A percentile compares a stretch with the other conserved stretches of the same genome.
Conservation (phyloP, 805 yeast species). For the Pichia cabralensis region DNA sequence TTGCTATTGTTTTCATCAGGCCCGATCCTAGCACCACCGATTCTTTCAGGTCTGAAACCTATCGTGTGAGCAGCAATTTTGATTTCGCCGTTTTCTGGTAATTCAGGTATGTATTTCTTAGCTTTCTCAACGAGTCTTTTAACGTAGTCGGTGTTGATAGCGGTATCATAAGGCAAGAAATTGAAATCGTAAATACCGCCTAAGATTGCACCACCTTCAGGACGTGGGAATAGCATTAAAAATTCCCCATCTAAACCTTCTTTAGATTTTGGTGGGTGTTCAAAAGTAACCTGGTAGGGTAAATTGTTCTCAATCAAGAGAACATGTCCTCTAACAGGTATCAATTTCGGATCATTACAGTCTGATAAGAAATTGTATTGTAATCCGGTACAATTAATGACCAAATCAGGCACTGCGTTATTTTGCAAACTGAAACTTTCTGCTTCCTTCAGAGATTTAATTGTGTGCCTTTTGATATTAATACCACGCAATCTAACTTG, state of each 20-base stretch:
- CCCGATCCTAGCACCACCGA: slow-evolving; percentile 43
- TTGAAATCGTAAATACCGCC: slow-evolving; percentile 38
- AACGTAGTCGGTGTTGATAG: slow-evolving; percentile 41
- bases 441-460: slow-evolving; percentile 38
- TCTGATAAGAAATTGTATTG: slow-evolving; percentile 37
- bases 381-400: slow-evolving; percentile 51
- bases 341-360: slow-evolving; percentile 35
- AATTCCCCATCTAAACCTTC: slow-evolving; percentile 33
- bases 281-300: slow-evolving; percentile 28
- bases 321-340: slow-evolving; percentile 53
- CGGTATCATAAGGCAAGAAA: slow-evolving; percentile 16
- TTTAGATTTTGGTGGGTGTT: slow-evolving; percentile 19
- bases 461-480: slow-evolving; percentile 29
- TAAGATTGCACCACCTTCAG: slow-evolving; percentile 56
- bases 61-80: slow-evolving; percentile 45
- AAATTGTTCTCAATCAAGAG: slow-evolving; percentile 38
- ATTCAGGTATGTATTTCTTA: slow-evolving; percentile 40
- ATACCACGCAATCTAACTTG: slow-evolving; percentile 39
- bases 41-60: slow-evolving; percentile 63
- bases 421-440: slow-evolving; percentile 21
- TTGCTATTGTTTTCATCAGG: slow-evolving; percentile 16
- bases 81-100: slow-evolving; percentile 22
- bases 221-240: slow-evolving; percentile 53
- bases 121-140: slow-evolving; percentile 34
- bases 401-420: slow-evolving; percentile 28